A percentile compares a stretch with the other conserved stretches of the same genome.
These are phyloP conservation scores for Vitis hybrid DNA, from an alignment of 177 flowering plant genomes.

Conservation along the genomic window DNA sequence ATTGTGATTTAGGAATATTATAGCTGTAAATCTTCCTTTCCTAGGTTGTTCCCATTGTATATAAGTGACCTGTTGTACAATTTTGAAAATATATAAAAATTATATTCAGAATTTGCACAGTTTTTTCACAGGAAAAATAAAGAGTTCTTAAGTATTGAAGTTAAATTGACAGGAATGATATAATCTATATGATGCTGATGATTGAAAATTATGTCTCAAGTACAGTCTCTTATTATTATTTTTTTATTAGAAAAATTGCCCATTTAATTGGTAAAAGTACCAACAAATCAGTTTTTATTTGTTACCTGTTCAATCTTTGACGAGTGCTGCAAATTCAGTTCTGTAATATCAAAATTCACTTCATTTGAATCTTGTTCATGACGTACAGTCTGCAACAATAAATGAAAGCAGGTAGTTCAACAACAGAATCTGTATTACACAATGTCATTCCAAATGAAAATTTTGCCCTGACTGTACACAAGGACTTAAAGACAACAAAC, in stretches of 20 bases:
- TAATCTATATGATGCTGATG: too few relatives aligned
- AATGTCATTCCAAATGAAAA: not conserved
- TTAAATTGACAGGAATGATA: too few relatives aligned
- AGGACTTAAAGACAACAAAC: not conserved
- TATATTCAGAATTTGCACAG: too few relatives aligned
- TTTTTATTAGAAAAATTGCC: not conserved
- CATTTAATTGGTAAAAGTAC: not conserved
- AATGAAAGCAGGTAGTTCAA: not conserved
- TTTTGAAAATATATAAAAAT: too few relatives aligned
- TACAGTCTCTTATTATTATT: not conserved
- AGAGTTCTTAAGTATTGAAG: too few relatives aligned
- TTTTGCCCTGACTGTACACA: not conserved
- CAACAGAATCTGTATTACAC: not conserved
- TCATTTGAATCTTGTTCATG: slow-evolving; percentile 45
- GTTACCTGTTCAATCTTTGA: slow-evolving; percentile 40
- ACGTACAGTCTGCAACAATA: slow-evolving; percentile 40
- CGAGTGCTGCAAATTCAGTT: slow-evolving; percentile 34
- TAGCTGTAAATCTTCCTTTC: too few relatives aligned
- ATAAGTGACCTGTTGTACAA: too few relatives aligned
- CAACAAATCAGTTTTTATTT: not conserved
- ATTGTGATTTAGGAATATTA: too few relatives aligned
- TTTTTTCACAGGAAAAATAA: too few relatives aligned
- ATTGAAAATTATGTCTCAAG: not conserved
- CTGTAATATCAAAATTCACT: slow-evolving; percentile 54
- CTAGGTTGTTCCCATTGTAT: too few relatives aligned